These are phyloP conservation scores for Huiozyma naganishii DNA, from an alignment of 805 yeast genomes.

Conservation along the genomic window DNA sequence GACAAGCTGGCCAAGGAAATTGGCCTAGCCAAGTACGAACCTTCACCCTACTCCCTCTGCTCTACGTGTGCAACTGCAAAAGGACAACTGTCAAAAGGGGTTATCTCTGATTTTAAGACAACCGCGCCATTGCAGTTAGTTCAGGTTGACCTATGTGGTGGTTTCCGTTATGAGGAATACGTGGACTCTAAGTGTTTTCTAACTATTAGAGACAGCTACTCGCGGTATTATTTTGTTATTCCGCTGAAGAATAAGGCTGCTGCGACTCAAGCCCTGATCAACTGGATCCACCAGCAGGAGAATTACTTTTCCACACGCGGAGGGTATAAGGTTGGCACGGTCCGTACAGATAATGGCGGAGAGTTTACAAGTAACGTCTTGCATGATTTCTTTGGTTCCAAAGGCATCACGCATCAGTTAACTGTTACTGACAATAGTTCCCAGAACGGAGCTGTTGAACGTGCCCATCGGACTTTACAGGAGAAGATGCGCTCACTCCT, in stretches of 20 bases:
- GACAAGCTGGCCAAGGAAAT: neutral
- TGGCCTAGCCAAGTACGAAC: neutral
- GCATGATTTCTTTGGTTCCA: neutral
- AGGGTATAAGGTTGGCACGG: neutral
- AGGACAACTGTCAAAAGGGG: neutral
- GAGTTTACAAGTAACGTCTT: conserved; percentile 2
- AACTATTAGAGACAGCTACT: conserved; percentile 2
- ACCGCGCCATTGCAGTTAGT: neutral
- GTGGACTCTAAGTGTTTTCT: too few relatives aligned
- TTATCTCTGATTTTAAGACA: neutral
- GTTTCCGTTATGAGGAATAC: neutral
- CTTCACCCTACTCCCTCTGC: neutral
- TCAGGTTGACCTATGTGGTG: conserved; percentile 1
- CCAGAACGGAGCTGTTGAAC: conserved; percentile 10
- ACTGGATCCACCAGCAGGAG: neutral
- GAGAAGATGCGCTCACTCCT: conserved; percentile 3
- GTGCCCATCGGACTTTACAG: conserved; percentile 7
- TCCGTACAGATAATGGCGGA: conserved; percentile 3
- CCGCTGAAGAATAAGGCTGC: conserved; percentile 1
- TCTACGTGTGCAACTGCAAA: neutral
- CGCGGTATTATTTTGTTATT: conserved; percentile 1
- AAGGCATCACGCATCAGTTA: conserved; percentile 5
- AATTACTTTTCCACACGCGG: conserved; percentile 1
- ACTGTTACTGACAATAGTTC: conserved; percentile 4
- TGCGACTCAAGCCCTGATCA: neutral